A percentile compares a stretch with the other conserved stretches of the same genome.
phyloP scores from a whole-genome alignment of 108 stramenopile species.

The Nitzschia sp. region DNA sequence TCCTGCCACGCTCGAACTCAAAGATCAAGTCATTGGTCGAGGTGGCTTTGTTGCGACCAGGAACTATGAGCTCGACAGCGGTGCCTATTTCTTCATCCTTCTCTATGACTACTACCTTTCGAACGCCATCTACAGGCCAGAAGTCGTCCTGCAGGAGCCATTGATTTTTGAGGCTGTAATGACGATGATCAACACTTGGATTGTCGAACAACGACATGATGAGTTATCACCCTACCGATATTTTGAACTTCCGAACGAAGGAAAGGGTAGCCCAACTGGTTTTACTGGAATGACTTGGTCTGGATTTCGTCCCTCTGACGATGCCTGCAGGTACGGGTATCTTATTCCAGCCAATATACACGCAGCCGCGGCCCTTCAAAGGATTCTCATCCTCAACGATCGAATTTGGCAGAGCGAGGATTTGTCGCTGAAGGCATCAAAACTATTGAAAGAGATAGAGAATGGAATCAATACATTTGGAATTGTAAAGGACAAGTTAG shows the following conservation, averaged over 20 bases:
- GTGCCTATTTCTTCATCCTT: conserved; percentile 55
- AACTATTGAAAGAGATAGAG: conserved; percentile 49
- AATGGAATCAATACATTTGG: conserved; percentile 58
- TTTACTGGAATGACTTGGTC: conserved; percentile 47
- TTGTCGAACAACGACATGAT: conserved; percentile 62
- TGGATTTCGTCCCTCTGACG: conserved; percentile 63
- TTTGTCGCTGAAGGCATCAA: conserved; percentile 26
- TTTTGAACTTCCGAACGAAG: conserved; percentile 44
- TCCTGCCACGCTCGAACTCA: conserved; percentile 32
- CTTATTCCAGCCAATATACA: conserved; percentile 70
- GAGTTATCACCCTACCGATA: conserved; percentile 55
- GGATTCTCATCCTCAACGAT: conserved; percentile 13
- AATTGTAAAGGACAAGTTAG: conserved; percentile 35
- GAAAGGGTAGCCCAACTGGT: conserved; percentile 49
- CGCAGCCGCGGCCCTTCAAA: conserved; percentile 48
- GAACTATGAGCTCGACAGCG: conserved; percentile 70
- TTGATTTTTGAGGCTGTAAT: conserved; percentile 42
- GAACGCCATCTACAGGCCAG: conserved; percentile 5
- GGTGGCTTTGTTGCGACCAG: conserved; percentile 56
- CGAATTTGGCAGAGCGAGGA: conserved; percentile 35
- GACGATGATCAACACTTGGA: conserved; percentile 65
- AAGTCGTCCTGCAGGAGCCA: not conserved
- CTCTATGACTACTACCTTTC: conserved; percentile 35
- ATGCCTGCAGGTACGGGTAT: conserved; percentile 53
- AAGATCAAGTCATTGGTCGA: conserved; percentile 45